Evolutionary conservation across 306 rosid species (phyloP).

Genomic region (Quercus dentata): DNA sequence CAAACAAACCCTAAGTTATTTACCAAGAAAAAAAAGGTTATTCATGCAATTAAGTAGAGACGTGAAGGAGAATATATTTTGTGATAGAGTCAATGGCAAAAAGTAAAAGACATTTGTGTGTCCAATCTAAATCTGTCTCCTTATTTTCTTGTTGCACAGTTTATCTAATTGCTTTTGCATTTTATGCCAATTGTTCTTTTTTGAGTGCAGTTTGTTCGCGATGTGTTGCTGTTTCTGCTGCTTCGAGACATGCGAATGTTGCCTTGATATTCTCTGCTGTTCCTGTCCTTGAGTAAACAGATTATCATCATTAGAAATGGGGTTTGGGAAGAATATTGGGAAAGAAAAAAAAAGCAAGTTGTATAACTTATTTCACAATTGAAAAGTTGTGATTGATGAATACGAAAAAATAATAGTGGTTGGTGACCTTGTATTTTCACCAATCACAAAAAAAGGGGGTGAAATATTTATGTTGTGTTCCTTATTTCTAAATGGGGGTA

Average conservation of each 20-base stretch:
- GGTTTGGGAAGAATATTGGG: neutral
- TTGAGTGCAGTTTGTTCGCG: slow-evolving; percentile 20
- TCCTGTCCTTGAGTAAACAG: slow-evolving; percentile 16
- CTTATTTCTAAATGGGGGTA: too few species aligned
- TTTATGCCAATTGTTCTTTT: neutral
- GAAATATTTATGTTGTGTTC: too few species aligned
- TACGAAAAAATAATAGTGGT: too few species aligned
- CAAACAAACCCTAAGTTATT: too few species aligned
- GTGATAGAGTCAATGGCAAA: neutral
- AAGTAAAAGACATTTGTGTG: neutral
- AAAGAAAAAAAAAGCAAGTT: too few species aligned
- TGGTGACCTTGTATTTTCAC: too few species aligned
- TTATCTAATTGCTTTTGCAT: neutral
- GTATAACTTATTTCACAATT: too few species aligned
- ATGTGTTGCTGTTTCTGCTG: slow-evolving; percentile 34
- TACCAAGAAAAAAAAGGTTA: too few species aligned
- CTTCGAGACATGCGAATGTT: slow-evolving; percentile 33
- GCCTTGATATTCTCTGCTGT: slow-evolving; percentile 26
- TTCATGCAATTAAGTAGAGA: neutral
- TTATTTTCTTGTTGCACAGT: neutral
- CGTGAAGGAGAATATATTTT: neutral
- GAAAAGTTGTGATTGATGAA: too few species aligned
- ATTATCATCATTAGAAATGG: neutral
- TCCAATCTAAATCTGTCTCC: neutral
- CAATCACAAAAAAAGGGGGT: too few species aligned